phyloP scores from a whole-genome alignment of 306 rosid genomes.

The Trifolium pratense region DNA sequence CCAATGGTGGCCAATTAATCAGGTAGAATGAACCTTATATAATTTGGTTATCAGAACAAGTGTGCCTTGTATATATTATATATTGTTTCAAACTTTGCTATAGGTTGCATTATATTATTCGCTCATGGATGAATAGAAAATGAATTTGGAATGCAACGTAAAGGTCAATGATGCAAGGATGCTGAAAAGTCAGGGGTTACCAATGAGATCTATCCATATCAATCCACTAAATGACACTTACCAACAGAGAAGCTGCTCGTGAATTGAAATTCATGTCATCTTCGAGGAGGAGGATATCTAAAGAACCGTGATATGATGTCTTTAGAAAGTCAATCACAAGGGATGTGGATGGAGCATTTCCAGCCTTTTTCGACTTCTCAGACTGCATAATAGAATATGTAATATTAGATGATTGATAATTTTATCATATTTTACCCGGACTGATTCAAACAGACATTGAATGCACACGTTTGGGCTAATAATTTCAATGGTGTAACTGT shows the following conservation, averaged over 20 bases:
- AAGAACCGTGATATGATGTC: conserved; percentile 68
- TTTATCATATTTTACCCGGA: conserved; percentile 1
- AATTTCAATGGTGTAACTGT: conserved; percentile 31
- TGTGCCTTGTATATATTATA: conserved; percentile 8
- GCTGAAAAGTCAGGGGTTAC: neutral
- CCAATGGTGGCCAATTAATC: conserved; percentile 24
- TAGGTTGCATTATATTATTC: neutral
- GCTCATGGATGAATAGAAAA: conserved; percentile 11
- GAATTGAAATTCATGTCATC: conserved; percentile 78
- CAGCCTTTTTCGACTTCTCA: conserved; percentile 84
- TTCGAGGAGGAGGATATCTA: conserved; percentile 77
- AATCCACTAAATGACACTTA: conserved; percentile 47
- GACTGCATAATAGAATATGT: conserved; percentile 57
- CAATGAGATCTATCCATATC: conserved; percentile 20
- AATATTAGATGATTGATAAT: conserved; percentile 18
- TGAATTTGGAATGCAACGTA: conserved; percentile 27
- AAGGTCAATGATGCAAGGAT: conserved; percentile 24
- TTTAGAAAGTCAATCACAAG: conserved; percentile 68
- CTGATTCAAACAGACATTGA: conserved; percentile 21
- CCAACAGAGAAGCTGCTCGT: conserved; percentile 71
- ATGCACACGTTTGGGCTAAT: conserved; percentile 24
- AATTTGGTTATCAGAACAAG: conserved; percentile 20
- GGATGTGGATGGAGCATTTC: conserved; percentile 76
- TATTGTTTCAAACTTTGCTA: conserved; percentile 17
- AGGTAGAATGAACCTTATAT: neutral